These are phyloP conservation scores for Hypomyces perniciosus DNA, from an alignment of 2,329 filamentous ascomycete genomes.

Conservation along the genomic window DNA sequence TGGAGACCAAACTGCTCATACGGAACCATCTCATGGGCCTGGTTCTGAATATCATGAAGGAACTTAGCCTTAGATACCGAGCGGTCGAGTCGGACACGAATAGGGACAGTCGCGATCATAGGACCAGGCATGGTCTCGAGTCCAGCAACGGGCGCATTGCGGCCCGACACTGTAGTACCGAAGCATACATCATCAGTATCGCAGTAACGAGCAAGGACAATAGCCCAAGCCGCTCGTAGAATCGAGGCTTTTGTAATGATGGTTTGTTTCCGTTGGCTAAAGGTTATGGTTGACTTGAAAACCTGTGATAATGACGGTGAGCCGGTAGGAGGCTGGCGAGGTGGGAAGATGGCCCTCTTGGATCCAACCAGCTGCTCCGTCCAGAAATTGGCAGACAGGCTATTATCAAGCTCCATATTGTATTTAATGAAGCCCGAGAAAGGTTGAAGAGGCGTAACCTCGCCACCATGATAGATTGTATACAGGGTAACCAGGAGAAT, in stretches of 20 bases:
- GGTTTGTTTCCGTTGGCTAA: background rate
- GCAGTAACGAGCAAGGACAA: conserved; percentile 33
- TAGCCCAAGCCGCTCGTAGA: conserved; percentile 19
- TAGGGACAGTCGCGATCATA: conserved; percentile 21
- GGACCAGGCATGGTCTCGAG: conserved; percentile 21
- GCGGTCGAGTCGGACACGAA: conserved; percentile 22
- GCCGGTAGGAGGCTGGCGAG: background rate
- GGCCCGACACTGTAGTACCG: conserved; percentile 19
- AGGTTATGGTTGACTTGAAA: background rate
- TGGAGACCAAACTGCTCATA: conserved; percentile 15
- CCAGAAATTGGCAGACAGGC: conserved; percentile 6
- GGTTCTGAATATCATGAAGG: conserved; percentile 27
- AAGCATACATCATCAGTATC: conserved; percentile 25
- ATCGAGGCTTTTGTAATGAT: conserved; percentile 10
- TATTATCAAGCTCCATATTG: conserved; percentile 7
- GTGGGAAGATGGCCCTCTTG: conserved; percentile 9
- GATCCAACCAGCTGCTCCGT: conserved; percentile 2
- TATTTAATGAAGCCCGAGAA: conserved; percentile 28
- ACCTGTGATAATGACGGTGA: background rate
- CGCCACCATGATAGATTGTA: background rate
- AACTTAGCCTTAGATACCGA: conserved; percentile 30
- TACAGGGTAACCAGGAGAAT: conserved; percentile 6
- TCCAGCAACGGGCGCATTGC: conserved; percentile 18
- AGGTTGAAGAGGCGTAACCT: conserved; percentile 19
- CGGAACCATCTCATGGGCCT: conserved; percentile 11